Conservation (phyloP, 1,139 yeast genomes). For the Wickerhamomyces sp. region DNA sequence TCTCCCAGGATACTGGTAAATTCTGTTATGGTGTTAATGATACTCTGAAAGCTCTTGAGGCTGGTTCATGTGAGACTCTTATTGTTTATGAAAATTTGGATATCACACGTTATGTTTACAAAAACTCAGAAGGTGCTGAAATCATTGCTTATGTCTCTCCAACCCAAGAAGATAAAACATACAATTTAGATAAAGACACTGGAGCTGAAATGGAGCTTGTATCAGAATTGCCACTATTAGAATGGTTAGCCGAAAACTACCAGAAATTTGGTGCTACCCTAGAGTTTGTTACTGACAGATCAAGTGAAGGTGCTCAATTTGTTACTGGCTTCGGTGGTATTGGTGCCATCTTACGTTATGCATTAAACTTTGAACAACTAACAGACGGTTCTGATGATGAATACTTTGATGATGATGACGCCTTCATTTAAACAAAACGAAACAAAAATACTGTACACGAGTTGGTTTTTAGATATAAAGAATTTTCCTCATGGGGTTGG, state of each 20-base stretch:
- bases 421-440: constrained; percentile 32
- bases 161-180: constrained; percentile 67
- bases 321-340: constrained; percentile 98
- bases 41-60: constrained; percentile 90
- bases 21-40: constrained; percentile 97
- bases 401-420: constrained; percentile 70
- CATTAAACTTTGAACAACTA: constrained; percentile 93
- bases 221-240: constrained; percentile 79
- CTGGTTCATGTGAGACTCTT: constrained; percentile 91
- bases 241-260: constrained; percentile 97
- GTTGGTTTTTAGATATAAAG: too few relatives aligned
- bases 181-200: constrained; percentile 74
- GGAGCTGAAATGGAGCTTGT: constrained; percentile 88
- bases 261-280: constrained; percentile 89
- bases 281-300: constrained; percentile 94
- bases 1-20: constrained; percentile 93
- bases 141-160: constrained; percentile 73
- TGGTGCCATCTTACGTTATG: constrained; percentile 93
- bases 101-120: constrained; percentile 76
- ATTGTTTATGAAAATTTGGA: constrained; percentile 92
- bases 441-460: too few relatives aligned
- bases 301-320: constrained; percentile 98
- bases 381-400: constrained; percentile 87
- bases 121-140: constrained; percentile 77
- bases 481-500: too few relatives aligned